Evolutionary conservation across 2,329 filamentous ascomycete genomes (phyloP).

Genomic region (Colletotrichum tamarilloi): DNA sequence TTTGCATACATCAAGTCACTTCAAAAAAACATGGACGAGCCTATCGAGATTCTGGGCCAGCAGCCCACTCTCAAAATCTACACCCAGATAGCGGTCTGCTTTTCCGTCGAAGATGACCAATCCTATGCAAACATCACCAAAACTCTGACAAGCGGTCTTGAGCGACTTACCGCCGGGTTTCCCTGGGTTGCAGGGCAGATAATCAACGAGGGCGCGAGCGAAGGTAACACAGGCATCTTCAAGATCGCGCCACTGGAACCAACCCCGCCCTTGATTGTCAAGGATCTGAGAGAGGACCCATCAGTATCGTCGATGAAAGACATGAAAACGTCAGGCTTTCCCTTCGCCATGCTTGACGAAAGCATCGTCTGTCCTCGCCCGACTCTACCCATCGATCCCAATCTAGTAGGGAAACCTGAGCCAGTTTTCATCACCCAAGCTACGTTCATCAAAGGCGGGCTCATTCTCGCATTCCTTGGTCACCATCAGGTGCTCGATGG

Average conservation of each 20-base stretch:
- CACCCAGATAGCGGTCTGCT: conserved; percentile 57
- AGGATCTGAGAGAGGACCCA: conserved; percentile 52
- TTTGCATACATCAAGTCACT: neutral
- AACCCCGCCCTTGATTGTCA: conserved; percentile 51
- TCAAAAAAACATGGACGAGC: conserved; percentile 1
- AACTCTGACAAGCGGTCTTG: conserved; percentile 49
- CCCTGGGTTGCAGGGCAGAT: conserved; percentile 61
- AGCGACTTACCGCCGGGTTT: conserved; percentile 50
- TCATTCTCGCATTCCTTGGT: conserved; percentile 60
- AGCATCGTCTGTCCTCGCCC: conserved; percentile 45
- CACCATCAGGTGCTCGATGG: conserved; percentile 65
- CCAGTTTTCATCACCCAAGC: conserved; percentile 27
- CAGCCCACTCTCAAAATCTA: conserved; percentile 55
- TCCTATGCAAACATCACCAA: conserved; percentile 41
- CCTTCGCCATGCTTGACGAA: conserved; percentile 61
- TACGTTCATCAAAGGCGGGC: conserved; percentile 51
- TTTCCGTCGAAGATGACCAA: conserved; percentile 41
- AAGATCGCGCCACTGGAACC: conserved; percentile 50
- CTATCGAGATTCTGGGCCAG: conserved; percentile 55
- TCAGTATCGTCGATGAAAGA: conserved; percentile 50
- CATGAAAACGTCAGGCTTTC: conserved; percentile 52
- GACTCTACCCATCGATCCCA: conserved; percentile 22
- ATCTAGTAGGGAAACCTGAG: neutral
- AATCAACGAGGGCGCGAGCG: conserved; percentile 44
- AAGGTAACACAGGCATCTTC: conserved; percentile 46